phyloP scores from a whole-genome alignment of 345 rosid species.

The Bretschneidera sinensis region DNA sequence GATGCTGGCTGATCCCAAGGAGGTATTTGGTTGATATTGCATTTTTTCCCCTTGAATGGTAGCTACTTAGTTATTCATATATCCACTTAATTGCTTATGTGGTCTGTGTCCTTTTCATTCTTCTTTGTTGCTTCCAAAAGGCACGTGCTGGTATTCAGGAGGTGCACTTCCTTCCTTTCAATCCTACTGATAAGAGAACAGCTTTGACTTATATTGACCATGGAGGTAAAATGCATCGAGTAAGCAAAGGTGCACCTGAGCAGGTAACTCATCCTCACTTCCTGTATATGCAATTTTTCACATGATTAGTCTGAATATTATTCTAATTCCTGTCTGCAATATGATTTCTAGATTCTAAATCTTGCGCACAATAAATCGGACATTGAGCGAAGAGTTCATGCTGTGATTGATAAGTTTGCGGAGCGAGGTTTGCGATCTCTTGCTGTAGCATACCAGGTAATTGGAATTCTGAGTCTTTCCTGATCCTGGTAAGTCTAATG shows the following conservation, averaged over 20 bases:
- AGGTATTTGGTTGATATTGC: constrained; percentile 37
- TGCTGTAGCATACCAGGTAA: constrained; percentile 95
- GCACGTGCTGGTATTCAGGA: constrained; percentile 97
- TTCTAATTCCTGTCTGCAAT: constrained; percentile 18
- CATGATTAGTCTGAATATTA: neutral
- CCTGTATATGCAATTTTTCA: neutral
- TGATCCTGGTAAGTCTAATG: neutral
- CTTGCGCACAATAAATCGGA: constrained; percentile 85
- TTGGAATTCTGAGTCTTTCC: neutral
- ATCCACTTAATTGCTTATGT: neutral
- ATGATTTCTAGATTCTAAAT: constrained; percentile 61
- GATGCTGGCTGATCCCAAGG: constrained; percentile 97
- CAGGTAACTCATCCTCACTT: constrained; percentile 49
- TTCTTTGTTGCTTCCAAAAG: constrained; percentile 29
- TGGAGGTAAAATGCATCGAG: constrained; percentile 91
- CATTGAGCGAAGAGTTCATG: constrained; percentile 89
- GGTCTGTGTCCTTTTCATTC: neutral
- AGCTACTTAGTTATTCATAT: neutral
- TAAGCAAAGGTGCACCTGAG: constrained; percentile 99
- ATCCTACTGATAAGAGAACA: constrained; percentile 96
- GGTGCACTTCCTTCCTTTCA: constrained; percentile 94
- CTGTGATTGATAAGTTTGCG: constrained; percentile 91
- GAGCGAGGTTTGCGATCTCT: constrained; percentile 94
- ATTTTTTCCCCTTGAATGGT: neutral
- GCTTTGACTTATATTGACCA: constrained; percentile 78